phyloP scores from a whole-genome alignment of 345 rosid species.

The Kernera saxatilis region DNA sequence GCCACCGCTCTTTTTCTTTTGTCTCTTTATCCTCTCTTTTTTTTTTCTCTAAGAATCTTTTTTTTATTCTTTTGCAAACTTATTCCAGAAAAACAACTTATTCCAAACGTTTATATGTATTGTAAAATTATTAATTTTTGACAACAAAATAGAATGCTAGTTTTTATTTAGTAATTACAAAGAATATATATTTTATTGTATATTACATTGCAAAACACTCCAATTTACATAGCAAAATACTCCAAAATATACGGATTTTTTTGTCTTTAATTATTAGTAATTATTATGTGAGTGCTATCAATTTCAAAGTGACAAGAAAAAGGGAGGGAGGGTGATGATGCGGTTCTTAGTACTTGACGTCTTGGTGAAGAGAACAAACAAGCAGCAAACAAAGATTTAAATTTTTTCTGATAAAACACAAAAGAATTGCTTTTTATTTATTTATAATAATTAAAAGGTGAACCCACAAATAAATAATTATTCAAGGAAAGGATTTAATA shows the following conservation, averaged over 20 bases:
- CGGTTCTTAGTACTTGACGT: slow-evolving; percentile 15
- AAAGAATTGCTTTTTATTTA: neutral
- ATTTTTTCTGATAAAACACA: neutral
- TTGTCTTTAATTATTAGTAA: neutral
- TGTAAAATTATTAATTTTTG: neutral
- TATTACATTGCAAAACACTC: neutral
- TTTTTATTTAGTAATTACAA: neutral
- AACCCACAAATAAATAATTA: neutral
- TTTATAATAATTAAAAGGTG: neutral
- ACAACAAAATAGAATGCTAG: neutral
- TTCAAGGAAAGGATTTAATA: neutral
- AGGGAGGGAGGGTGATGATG: neutral
- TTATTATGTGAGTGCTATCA: neutral
- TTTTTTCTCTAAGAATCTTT: neutral
- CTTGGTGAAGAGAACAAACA: slow-evolving; percentile 3
- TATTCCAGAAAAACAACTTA: neutral
- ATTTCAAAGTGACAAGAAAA: slow-evolving; percentile 1
- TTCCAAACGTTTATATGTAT: neutral
- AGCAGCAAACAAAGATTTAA: slow-evolving; percentile 12
- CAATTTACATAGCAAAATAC: neutral
- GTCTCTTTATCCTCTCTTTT: neutral
- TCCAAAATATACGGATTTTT: neutral
- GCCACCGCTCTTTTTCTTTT: slow-evolving; percentile 28
- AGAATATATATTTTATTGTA: neutral
- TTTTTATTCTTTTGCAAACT: neutral